These are phyloP conservation scores for Earliella scabrosa DNA, from an alignment of 1,284 basidiomycete species.

Conservation along the genomic window DNA sequence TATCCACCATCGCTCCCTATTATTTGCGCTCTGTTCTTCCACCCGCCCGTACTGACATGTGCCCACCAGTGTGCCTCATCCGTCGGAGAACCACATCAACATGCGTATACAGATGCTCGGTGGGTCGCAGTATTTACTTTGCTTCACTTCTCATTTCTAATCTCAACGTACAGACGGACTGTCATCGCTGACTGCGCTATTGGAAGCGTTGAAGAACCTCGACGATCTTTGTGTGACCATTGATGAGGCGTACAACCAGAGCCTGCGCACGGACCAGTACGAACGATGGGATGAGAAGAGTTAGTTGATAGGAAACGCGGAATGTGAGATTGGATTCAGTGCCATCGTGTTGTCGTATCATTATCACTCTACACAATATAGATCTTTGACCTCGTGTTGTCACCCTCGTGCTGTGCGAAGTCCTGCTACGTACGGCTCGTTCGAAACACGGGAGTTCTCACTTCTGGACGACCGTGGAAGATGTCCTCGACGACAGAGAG, in stretches of 20 bases:
- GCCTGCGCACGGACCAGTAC: conserved; percentile 56
- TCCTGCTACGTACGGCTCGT: too few species aligned
- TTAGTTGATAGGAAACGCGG: too few species aligned
- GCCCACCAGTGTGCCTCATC: conserved; percentile 81
- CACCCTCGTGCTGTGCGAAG: too few species aligned
- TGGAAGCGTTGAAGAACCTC: conserved; percentile 75
- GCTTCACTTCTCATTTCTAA: background rate
- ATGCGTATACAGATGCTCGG: conserved; percentile 99
- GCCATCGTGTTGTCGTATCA: too few species aligned
- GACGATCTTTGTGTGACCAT: conserved; percentile 75
- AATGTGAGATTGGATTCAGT: too few species aligned
- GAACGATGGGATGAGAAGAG: conserved; percentile 74
- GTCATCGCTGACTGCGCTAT: conserved; percentile 80
- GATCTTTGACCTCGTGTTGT: too few species aligned
- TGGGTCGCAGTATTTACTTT: conserved; percentile 48
- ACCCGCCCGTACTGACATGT: background rate
- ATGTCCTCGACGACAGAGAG: too few species aligned
- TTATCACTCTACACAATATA: too few species aligned
- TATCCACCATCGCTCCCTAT: background rate
- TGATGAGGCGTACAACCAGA: conserved; percentile 65
- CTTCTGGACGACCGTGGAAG: too few species aligned
- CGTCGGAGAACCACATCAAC: conserved; percentile 95
- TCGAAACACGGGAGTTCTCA: too few species aligned
- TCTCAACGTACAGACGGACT: conserved; percentile 64
- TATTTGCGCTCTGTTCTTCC: too few species aligned